These are phyloP conservation scores for Kwoniella pini DNA, from an alignment of 768 basidiomycete genomes.

Conservation along the genomic window DNA sequence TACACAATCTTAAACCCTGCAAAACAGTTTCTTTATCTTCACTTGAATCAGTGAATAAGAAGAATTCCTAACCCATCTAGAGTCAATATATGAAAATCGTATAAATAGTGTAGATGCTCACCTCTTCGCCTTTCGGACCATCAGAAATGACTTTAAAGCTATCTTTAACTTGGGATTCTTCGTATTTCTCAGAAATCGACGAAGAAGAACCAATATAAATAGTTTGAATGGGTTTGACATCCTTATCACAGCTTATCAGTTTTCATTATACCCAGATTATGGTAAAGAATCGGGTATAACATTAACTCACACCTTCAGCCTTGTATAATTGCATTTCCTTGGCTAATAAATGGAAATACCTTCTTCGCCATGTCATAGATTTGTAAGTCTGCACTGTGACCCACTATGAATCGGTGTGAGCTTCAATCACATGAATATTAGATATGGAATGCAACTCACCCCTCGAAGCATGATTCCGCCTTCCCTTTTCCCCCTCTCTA, in stretches of 20 bases:
- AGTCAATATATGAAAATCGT: background rate
- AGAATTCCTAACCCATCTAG: conserved; percentile 29
- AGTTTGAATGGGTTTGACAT: conserved; percentile 34
- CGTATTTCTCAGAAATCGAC: conserved; percentile 34
- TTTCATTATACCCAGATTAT: background rate
- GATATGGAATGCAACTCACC: conserved; percentile 25
- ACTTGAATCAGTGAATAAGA: conserved; percentile 45
- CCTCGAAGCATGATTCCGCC: conserved; percentile 44
- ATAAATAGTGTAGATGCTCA: conserved; percentile 5
- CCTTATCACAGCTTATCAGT: conserved; percentile 24
- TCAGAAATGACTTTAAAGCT: conserved; percentile 43
- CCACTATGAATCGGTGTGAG: conserved; percentile 16
- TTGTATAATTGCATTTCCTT: conserved; percentile 41
- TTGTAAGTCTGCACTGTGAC: conserved; percentile 44
- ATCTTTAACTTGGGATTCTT: conserved; percentile 46
- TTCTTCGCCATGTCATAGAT: conserved; percentile 40
- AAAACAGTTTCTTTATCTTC: conserved; percentile 45
- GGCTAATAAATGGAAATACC: conserved; percentile 37
- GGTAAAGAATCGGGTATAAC: background rate
- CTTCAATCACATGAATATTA: background rate
- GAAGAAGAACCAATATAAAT: conserved; percentile 25
- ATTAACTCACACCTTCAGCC: conserved; percentile 34
- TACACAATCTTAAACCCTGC: conserved; percentile 27
- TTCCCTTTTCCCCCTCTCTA: conserved; percentile 24
- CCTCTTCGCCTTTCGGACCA: conserved; percentile 33